phyloP scores from a whole-genome alignment of 345 rosid species.

The Pelargonium nanum region DNA sequence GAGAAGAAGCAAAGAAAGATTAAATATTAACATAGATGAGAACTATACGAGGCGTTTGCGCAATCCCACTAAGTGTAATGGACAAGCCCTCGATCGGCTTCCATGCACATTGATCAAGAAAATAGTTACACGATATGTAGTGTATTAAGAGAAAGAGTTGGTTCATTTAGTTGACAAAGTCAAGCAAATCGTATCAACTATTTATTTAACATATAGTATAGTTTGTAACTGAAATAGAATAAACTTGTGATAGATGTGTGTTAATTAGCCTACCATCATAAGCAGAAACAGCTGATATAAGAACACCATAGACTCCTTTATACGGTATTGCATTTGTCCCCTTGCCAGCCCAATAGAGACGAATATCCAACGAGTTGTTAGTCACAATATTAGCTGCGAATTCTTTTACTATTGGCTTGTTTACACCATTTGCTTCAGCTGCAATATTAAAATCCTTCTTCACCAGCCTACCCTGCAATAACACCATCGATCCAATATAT shows the following conservation, averaged over 20 bases:
- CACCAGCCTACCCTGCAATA: conserved; percentile 36
- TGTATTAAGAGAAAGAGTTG: no score
- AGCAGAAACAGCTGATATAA: conserved; percentile 48
- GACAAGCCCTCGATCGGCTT: no score
- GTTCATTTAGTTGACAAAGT: no score
- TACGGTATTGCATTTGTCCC: conserved; percentile 20
- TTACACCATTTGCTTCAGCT: conserved; percentile 38
- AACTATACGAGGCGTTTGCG: no score
- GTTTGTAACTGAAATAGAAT: background rate
- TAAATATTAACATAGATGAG: no score
- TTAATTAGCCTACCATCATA: background rate
- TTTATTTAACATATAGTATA: background rate
- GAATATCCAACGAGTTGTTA: conserved; percentile 34
- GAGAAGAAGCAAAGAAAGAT: no score
- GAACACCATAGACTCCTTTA: conserved; percentile 49
- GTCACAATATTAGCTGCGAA: conserved; percentile 20
- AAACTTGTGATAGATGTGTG: no score
- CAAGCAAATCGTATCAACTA: background rate
- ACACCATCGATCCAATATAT: no score
- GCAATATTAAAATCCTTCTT: conserved; percentile 43
- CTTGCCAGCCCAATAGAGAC: conserved; percentile 54
- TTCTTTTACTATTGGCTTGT: conserved; percentile 16
- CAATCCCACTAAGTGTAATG: no score
- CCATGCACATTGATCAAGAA: no score
- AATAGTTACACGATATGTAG: no score